Percentiles rank a stretch among this genome's conserved stretches.
Conservation (phyloP, 192 early-diverging fungal genomes). For the Dissophora ornata region DNA sequence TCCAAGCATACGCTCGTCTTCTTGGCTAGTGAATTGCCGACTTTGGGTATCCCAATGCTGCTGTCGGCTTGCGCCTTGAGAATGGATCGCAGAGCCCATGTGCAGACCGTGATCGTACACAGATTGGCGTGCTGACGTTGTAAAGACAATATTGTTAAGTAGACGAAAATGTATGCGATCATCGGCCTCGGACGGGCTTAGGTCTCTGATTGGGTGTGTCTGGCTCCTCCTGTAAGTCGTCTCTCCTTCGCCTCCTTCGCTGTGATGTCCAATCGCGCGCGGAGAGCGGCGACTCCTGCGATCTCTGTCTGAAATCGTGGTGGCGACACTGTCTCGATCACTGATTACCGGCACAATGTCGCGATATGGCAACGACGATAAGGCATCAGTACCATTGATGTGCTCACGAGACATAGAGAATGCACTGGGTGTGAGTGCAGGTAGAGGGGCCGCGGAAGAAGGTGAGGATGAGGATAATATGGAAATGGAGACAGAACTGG, state of each 20-base stretch:
- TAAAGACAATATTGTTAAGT: conserved; percentile 21
- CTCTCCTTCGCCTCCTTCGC: no score
- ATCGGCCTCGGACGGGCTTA: conserved; percentile 16
- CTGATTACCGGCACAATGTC: no score
- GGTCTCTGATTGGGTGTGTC: background rate
- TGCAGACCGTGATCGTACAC: conserved; percentile 10
- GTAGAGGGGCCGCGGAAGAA: background rate
- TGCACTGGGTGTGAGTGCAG: background rate
- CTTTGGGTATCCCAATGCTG: no score
- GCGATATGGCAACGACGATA: no score
- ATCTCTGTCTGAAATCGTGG: conserved; percentile 1
- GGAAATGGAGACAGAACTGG: conserved; percentile 23
- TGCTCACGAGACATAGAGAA: no score
- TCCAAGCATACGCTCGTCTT: conserved; percentile 7
- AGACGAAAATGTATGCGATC: conserved; percentile 45
- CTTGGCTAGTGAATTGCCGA: no score
- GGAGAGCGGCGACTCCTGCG: background rate
- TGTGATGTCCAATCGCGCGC: no score
- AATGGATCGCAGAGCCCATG: conserved; percentile 9
- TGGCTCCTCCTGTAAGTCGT: background rate
- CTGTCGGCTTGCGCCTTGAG: no score
- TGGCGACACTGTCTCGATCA: conserved; percentile 1
- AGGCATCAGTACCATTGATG: no score
- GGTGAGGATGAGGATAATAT: conserved; percentile 5
- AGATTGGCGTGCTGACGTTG: background rate